phyloP scores from a whole-genome alignment of 192 early-diverging fungal genomes.

The Backusella psychrophila region DNA sequence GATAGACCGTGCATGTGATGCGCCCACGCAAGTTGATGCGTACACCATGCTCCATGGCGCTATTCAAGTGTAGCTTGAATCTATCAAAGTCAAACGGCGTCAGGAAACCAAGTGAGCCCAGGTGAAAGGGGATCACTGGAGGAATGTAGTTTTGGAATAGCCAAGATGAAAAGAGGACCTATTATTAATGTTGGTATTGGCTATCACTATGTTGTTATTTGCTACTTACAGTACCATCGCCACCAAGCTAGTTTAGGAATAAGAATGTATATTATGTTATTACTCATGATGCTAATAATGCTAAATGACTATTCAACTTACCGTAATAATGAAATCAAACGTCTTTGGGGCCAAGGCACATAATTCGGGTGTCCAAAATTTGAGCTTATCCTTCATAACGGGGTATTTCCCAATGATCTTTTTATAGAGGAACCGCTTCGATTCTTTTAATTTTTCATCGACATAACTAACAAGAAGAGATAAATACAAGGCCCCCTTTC shows the following conservation, averaged over 20 bases:
- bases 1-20: slow-evolving; percentile 88
- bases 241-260: slow-evolving; percentile 62
- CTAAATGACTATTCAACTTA: slow-evolving; percentile 19
- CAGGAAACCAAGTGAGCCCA: slow-evolving; percentile 93
- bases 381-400: slow-evolving; percentile 47
- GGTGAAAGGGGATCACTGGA: slow-evolving; percentile 91
- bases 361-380: slow-evolving; percentile 77
- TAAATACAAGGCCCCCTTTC: background rate
- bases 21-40: slow-evolving; percentile 89
- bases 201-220: background rate
- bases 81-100: slow-evolving; percentile 84
- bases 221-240: slow-evolving; percentile 80
- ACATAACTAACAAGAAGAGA: slow-evolving; percentile 42
- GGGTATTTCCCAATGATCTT: slow-evolving; percentile 34
- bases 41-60: slow-evolving; percentile 56
- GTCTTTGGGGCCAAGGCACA: slow-evolving; percentile 62
- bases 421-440: slow-evolving; percentile 55
- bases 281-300: background rate
- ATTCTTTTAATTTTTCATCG: slow-evolving; percentile 58
- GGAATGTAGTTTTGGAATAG: slow-evolving; percentile 87
- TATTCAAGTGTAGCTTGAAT: slow-evolving; percentile 50
- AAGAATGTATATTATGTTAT: background rate
- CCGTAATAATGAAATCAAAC: slow-evolving; percentile 89
- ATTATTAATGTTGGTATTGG: background rate
- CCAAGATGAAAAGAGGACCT: slow-evolving; percentile 87